Evolutionary conservation across 805 yeast species (phyloP), one percentile per base, ranked within the genome.

Genomic region (Zygoascus bituminiphila): DNA sequence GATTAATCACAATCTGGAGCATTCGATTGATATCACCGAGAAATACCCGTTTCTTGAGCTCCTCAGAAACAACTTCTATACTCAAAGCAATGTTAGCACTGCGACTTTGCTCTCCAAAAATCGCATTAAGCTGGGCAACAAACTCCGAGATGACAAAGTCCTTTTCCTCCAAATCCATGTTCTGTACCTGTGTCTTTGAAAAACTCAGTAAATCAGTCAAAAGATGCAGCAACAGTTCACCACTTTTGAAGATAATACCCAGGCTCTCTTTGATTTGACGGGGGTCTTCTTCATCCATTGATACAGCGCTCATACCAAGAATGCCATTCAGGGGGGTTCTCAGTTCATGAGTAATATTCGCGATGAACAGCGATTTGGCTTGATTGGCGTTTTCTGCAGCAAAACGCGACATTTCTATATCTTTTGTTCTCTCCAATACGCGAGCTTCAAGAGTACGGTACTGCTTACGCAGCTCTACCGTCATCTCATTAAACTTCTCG

Each of bases 271-370:
- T 83, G 12, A 88, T 80, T 54, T 81, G 79, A 12, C 71, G 65
- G 4, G 73, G 72, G 55, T 86, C 91, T 24, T 72, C 72, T 60
- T 89, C 97, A 19, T 85, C 93, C 85, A 88, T 80, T 5, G 96
- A 89, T 49, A 91, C 84, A 2, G 95, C 84, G 0, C 97, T 86
- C 89, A 91, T 86, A 54, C 98, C 98, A 47, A 93, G 69, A 38
- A 93, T 93, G 62, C 98, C 98, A 64, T 93, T 93, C 53, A 93
- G 71, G 1, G 98, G 98, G 0, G 98, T 93, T 57, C 98, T 77
- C 60, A 93, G 72, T 68, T 93, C 98, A 64, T 88, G 96, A 0
- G 96, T 86, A 15, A 88, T 88, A 56, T 89, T 86, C 1, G 96
- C 96, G 58, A 88, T 82, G 62, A 88, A 88, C 5, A 87, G 88